Conservation (phyloP, 345 rosid species). For the Hypericum perforatum region DNA sequence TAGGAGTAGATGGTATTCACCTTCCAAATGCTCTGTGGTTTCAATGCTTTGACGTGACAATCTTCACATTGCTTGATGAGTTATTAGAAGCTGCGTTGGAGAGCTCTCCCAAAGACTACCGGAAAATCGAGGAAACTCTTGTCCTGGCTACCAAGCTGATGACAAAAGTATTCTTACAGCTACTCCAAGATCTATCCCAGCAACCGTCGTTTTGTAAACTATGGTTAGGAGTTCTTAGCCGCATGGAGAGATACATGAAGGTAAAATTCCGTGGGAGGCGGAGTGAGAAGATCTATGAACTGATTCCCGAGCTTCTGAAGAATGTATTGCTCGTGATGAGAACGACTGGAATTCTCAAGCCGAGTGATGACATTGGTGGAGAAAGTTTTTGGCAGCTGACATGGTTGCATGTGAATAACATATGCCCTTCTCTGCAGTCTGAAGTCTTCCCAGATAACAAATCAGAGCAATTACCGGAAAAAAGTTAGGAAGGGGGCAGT, state of each 20-base stretch:
- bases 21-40: conserved; percentile 49
- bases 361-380: conserved; percentile 44
- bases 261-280: conserved; percentile 46
- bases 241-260: conserved; percentile 50
- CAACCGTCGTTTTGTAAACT: conserved; percentile 56
- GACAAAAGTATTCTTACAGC: conserved; percentile 50
- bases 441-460: conserved; percentile 53
- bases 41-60: conserved; percentile 49
- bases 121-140: conserved; percentile 54
- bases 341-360: conserved; percentile 46
- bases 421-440: conserved; percentile 42
- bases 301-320: conserved; percentile 61
- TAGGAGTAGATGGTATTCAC: conserved; percentile 39
- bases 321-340: conserved; percentile 61
- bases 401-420: conserved; percentile 59
- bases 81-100: conserved; percentile 28
- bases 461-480: conserved; percentile 34
- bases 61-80: conserved; percentile 55
- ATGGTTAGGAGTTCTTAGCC: conserved; percentile 56
- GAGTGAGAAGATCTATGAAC: conserved; percentile 47
- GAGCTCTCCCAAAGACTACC: conserved; percentile 35
- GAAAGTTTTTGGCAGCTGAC: conserved; percentile 69
- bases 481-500: conserved; percentile 22
- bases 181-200: conserved; percentile 42
- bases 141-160: conserved; percentile 48